Base-by-base conservation (phyloP, 306 rosid species). In the Trifolium dubium region DNA sequence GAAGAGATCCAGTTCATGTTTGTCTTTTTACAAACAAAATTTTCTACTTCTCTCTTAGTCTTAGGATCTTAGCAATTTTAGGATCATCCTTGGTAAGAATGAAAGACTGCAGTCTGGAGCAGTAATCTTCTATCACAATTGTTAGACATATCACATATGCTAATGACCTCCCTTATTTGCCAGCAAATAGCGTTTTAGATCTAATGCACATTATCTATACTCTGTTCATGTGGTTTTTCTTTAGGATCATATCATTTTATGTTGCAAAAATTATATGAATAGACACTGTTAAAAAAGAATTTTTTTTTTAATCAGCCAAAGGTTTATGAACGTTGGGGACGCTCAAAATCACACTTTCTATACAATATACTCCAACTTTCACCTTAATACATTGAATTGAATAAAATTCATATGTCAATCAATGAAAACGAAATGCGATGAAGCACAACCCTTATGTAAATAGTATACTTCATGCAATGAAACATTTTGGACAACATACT, bases 41-140 rank as follows among this genome's bases (percentile, higher is more conserved):
- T 64, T 30, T 62, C 31, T 69, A 19, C 59, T 50, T 69, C 32
- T 40, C 29, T 17, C 59, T 35, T 35, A 67, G 15, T 61, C 64
- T 67, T 18, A 9, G 41, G 30, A 3, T 49, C 54, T 14, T 49
- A n/a, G 17, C 54, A 9, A 49, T 15, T 49, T 49, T n/a, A 14
- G 54, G 54, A 47, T 56, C 32, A 51, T 65, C 60, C 7, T 67
- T 10, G 5, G 29, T 49, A 61, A 76, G 79, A 64, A 54, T 55
- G 74, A 54, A 54, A 41, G 46, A 53, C 46, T 46, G 60, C 2
- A 64, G 47, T 65, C 59, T 60, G 59, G 17, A 53, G 66, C 55
- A 54, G 30, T 65, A 18, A 19, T 53, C 60, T 53, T 53, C 31
- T 18, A 9, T 8, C 13, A 18, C 3, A 53, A 53, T n/a, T 53